Evolutionary conservation across 257 asterid genomes (phyloP).

Genomic region (Solanum acaule): DNA sequence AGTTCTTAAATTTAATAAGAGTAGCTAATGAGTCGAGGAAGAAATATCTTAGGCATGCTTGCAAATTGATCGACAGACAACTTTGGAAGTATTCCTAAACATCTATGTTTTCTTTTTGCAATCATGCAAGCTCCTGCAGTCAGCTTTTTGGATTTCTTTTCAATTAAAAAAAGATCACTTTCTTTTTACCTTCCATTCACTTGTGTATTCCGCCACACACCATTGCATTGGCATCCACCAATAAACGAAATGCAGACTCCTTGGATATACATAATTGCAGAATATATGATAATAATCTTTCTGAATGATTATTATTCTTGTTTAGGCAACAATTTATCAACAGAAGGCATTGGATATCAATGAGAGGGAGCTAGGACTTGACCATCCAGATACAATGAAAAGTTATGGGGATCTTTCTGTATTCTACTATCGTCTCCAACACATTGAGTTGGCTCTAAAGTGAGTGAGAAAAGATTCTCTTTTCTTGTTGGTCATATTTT

Average conservation of each 20-base stretch:
- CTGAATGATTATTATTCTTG: slow-evolving; percentile 4
- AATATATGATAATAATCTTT: background rate
- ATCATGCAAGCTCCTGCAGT: background rate
- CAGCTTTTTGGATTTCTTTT: background rate
- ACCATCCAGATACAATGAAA: slow-evolving; percentile 99
- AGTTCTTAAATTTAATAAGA: background rate
- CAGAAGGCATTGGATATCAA: slow-evolving; percentile 97
- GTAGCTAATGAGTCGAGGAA: background rate
- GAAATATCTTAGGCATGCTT: background rate
- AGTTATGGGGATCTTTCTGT: slow-evolving; percentile 99
- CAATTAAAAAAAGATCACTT: background rate
- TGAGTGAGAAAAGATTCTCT: slow-evolving; percentile 35
- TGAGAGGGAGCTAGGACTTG: slow-evolving; percentile 99
- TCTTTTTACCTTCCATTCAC: background rate
- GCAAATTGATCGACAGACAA: background rate
- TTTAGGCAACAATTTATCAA: slow-evolving; percentile 91
- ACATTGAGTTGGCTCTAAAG: slow-evolving; percentile 94
- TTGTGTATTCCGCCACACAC: background rate
- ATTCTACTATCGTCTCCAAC: slow-evolving; percentile 97
- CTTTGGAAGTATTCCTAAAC: background rate
- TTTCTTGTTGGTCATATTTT: background rate
- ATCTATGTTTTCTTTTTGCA: background rate
- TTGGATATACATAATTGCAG: background rate
- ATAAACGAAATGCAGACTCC: background rate
- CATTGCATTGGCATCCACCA: background rate